phyloP scores from a whole-genome alignment of 176 grass and related monocot genomes.

The Secale cereale region DNA sequence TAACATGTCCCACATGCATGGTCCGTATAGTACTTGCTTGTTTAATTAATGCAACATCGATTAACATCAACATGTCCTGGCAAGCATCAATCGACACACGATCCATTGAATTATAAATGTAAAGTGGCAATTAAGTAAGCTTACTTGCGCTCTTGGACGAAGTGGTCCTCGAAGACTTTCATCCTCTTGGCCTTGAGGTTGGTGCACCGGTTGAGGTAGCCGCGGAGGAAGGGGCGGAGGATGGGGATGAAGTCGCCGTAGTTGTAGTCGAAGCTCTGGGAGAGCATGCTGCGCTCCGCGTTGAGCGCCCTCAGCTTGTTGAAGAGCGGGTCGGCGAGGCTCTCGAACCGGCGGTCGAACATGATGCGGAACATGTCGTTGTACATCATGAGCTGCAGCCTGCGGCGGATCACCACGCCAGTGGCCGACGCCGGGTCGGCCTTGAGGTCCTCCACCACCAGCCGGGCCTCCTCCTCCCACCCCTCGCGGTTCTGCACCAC shows the following conservation, averaged over 20 bases:
- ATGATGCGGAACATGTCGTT: conserved; percentile 23
- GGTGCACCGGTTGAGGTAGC: conserved; percentile 38
- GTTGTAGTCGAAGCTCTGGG: conserved; percentile 94
- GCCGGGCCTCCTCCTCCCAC: conserved; percentile 46
- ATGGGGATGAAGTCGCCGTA: conserved; percentile 96
- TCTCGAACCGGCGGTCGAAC: neutral
- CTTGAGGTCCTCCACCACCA: neutral
- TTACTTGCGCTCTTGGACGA: neutral
- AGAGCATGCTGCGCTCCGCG: neutral
- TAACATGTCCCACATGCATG: too few species aligned
- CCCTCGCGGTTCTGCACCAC: conserved; percentile 54
- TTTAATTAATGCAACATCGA: neutral
- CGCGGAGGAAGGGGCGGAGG: conserved; percentile 64
- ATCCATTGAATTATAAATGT: too few species aligned
- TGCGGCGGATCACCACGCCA: neutral
- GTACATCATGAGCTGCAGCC: conserved; percentile 13
- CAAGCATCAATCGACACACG: neutral
- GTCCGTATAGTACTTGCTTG: neutral
- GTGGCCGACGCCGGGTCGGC: neutral
- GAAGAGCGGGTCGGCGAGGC: conserved; percentile 15
- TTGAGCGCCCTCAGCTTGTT: conserved; percentile 13
- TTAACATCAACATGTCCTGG: neutral
- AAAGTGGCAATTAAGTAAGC: too few species aligned
- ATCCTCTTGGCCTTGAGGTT: neutral
- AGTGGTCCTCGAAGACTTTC: neutral